Percentiles rank a stretch among this genome's conserved stretches.
phyloP scores from a whole-genome alignment of 2,329 filamentous ascomycete genomes.

The Claviceps sorghi region DNA sequence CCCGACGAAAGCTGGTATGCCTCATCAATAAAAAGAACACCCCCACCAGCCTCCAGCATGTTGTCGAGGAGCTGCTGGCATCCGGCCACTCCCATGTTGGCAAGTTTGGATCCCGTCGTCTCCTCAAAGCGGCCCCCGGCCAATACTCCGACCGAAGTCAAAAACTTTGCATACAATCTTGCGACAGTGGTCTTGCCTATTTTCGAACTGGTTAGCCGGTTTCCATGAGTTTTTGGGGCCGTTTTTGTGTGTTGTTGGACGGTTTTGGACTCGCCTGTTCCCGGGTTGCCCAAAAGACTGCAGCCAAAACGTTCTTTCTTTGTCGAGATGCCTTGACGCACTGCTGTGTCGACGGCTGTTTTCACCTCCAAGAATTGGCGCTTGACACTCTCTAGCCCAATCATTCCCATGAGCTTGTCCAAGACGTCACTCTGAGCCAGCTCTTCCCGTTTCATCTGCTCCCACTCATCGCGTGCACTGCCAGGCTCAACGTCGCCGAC shows the following conservation, averaged over 20 bases:
- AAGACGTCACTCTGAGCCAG: slow-evolving; percentile 34
- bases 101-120: slow-evolving; percentile 52
- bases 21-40: slow-evolving; percentile 65
- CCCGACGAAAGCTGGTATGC: slow-evolving; percentile 57
- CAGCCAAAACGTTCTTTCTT: slow-evolving; percentile 46
- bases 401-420: slow-evolving; percentile 54
- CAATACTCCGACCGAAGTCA: slow-evolving; percentile 47
- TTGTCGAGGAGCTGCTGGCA: slow-evolving; percentile 34
- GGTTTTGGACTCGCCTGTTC: slow-evolving; percentile 39
- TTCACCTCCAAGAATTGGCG: slow-evolving; percentile 48
- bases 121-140: slow-evolving; percentile 48
- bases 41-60: slow-evolving; percentile 45
- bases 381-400: slow-evolving; percentile 58
- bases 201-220: neutral
- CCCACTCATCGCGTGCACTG: slow-evolving; percentile 41
- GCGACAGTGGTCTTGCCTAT: slow-evolving; percentile 59
- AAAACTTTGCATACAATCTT: slow-evolving; percentile 51
- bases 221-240: neutral
- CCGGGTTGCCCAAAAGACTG: slow-evolving; percentile 56
- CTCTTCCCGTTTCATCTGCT: slow-evolving; percentile 40
- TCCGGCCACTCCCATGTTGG: slow-evolving; percentile 43
- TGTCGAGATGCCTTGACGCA: slow-evolving; percentile 42
- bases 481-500: neutral
- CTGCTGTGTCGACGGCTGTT: slow-evolving; percentile 41
- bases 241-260: neutral